Evolutionary conservation across 2,329 filamentous ascomycete genomes (phyloP), one percentile per base, ranked within the genome.

Genomic region (Colletotrichum destructivum): DNA sequence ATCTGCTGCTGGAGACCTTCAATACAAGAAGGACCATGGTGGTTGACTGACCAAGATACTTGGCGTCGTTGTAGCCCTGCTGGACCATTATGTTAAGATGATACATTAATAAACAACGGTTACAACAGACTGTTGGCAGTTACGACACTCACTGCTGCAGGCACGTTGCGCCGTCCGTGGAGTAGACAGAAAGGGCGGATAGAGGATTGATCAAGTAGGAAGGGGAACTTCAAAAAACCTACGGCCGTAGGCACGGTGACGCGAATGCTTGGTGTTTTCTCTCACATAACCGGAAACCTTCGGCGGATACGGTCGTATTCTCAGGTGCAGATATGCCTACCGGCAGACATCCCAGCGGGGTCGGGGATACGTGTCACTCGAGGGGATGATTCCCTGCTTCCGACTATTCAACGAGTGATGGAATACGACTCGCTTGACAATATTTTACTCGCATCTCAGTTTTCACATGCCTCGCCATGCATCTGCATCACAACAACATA

Each of bases 371-470:
- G 46, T 62, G 59, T n/a, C 13, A 40, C 46, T 51, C 59, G 4
- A 51, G n/a, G 35, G 40, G 59, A 51, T 4, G 15, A 40, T 51
- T 38, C n/a, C 46, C 31, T 51, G 44, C 59, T 8, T 47, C 47
- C 31, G 46, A 23, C 15, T 35, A 13, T 35, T 16, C 59, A 40
- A 31, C 26, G 31, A 42, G 16, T 52, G 46, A 42, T 23, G n/a
- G 31, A 52, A 12, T 31, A 21, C n/a, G 4, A 4, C 35, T 40
- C 49, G 46, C 44, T 51, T n/a, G 46, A 40, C 21, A 26, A 16
- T n/a, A 44, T 40, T 62, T 31, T 51, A 46, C 46, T 62, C 26
- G 59, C 46, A 23, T 62, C 59, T 51, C 31, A 31, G 31, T 31
- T 31, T 31, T 9, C 7, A 6, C 31, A 31, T 31, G 31, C 31